Conservation (phyloP, 1,139 yeast genomes). For the Yamadazyma pseudoaaseri region DNA sequence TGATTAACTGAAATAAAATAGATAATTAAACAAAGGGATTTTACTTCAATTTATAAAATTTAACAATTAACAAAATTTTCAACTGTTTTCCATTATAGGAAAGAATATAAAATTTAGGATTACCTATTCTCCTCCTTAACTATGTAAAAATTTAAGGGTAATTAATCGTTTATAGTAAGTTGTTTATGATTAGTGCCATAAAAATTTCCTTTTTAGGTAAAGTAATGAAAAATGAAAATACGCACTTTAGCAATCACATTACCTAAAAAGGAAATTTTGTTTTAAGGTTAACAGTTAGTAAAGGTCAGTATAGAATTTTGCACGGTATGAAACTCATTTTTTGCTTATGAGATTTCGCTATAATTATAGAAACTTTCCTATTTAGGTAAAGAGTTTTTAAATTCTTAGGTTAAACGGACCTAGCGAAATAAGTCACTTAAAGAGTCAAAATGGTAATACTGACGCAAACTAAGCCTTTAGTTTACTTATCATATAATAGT, state of each 20-base stretch:
- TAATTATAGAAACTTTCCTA: no score
- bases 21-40: not conserved
- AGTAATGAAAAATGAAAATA: conserved; percentile 8
- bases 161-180: conserved; percentile 2
- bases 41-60: conserved; percentile 4
- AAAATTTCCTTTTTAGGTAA: conserved; percentile 15
- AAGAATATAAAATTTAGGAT: conserved; percentile 2
- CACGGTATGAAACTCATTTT: no score
- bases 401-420: no score
- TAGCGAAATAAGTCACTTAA: no score
- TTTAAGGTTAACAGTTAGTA: not conserved
- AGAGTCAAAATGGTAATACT: no score
- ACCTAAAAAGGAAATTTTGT: conserved; percentile 12
- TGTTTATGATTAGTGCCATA: conserved; percentile 10
- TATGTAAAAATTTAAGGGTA: not conserved
- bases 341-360: no score
- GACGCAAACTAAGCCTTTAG: no score
- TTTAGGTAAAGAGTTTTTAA: no score
- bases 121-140: not conserved
- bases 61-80: conserved; percentile 3
- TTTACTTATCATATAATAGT: no score
- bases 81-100: conserved; percentile 9
- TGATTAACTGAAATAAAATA: no score
- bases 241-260: conserved; percentile 8
- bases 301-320: no score